These are phyloP conservation scores for Rhizopogon vinicolor DNA, from an alignment of 768 basidiomycete species.

Conservation along the genomic window DNA sequence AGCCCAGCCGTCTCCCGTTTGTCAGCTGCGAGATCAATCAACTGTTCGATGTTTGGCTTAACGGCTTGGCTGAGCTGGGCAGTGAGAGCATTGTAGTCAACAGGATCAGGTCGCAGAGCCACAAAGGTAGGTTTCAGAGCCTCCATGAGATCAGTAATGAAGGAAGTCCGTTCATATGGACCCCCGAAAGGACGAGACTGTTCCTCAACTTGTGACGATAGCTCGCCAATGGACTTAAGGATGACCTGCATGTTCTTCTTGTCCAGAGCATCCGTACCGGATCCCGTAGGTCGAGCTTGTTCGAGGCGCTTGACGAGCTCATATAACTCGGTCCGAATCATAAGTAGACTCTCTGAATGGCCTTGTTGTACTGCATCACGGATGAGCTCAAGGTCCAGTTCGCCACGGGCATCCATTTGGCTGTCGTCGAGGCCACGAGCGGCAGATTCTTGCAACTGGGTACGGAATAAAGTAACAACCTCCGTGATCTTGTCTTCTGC, in stretches of 20 bases:
- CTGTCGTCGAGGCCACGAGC: slow-evolving; percentile 53
- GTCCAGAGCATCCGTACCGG: slow-evolving; percentile 40
- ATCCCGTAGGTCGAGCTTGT: slow-evolving; percentile 15
- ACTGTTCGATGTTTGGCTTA: slow-evolving; percentile 83
- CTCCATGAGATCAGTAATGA: slow-evolving; percentile 57
- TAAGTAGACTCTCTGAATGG: slow-evolving; percentile 52
- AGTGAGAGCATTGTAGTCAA: slow-evolving; percentile 79
- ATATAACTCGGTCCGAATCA: slow-evolving; percentile 58
- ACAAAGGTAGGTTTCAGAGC: slow-evolving; percentile 58
- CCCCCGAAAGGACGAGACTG: slow-evolving; percentile 27
- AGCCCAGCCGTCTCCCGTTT: slow-evolving; percentile 83
- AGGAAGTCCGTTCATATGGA: slow-evolving; percentile 49
- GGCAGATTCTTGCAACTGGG: slow-evolving; percentile 62
- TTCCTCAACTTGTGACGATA: slow-evolving; percentile 27
- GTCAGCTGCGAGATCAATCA: slow-evolving; percentile 85
- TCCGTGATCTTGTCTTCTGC: slow-evolving; percentile 63
- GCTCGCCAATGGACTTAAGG: slow-evolving; percentile 51
- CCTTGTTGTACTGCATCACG: slow-evolving; percentile 65
- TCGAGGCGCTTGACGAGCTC: slow-evolving; percentile 43
- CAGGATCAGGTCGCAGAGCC: slow-evolving; percentile 55
- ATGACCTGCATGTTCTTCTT: slow-evolving; percentile 55
- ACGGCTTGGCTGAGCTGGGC: slow-evolving; percentile 76
- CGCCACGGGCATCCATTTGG: slow-evolving; percentile 68
- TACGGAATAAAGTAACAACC: slow-evolving; percentile 60
- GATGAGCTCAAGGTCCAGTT: slow-evolving; percentile 75